A percentile compares a stretch with the other conserved stretches of the same genome.
Conservation (phyloP, 2,329 filamentous ascomycete species). For the Botrytis squamosa region DNA sequence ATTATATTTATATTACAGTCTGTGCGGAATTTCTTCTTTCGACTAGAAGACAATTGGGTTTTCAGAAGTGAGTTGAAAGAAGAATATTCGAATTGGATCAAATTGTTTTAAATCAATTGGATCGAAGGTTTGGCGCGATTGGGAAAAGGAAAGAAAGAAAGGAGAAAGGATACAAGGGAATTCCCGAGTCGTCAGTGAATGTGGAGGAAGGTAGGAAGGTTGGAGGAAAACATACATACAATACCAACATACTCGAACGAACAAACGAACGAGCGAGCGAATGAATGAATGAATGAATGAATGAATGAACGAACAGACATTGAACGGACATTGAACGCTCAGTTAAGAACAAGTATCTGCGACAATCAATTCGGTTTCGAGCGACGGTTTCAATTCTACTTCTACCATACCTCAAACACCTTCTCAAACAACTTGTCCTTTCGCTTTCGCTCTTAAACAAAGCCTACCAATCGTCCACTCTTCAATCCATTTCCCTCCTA, state of each 20-base stretch:
- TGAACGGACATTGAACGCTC: neutral
- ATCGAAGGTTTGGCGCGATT: neutral
- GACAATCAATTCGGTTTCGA: constrained; percentile 1
- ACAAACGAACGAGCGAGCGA: neutral
- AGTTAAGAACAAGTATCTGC: neutral
- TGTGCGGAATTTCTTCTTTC: constrained; percentile 10
- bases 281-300: neutral
- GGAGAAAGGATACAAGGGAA: neutral
- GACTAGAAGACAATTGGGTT: neutral
- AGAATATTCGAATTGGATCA: neutral
- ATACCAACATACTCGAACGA: neutral
- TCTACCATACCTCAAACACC: constrained; percentile 1
- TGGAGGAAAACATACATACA: neutral
- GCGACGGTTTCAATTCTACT: neutral
- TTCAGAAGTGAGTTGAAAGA: neutral
- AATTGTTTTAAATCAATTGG: constrained; percentile 11
- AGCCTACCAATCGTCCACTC: neutral
- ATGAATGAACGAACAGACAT: neutral
- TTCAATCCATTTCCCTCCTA: neutral
- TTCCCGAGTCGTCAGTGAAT: too few species aligned
- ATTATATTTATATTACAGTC: constrained; percentile 14
- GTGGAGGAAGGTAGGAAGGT: neutral
- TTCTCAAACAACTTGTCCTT: neutral
- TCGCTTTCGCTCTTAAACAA: neutral
- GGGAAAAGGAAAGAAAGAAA: constrained; percentile 8